Evolutionary conservation across 306 rosid genomes (phyloP).

Genomic region (Quercus glauca): DNA sequence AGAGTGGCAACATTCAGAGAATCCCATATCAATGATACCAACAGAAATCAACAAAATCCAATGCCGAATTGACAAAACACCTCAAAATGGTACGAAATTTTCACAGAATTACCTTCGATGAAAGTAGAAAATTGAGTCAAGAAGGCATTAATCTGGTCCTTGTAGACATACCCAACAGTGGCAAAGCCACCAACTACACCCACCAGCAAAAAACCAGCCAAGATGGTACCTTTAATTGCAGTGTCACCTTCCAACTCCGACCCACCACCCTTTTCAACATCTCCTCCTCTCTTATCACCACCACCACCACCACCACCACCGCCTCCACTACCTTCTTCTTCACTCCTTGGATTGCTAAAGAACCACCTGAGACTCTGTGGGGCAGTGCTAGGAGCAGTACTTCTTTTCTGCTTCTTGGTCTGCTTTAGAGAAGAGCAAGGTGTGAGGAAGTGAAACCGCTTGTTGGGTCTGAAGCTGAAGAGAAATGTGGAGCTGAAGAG

Average conservation of each 20-base stretch:
- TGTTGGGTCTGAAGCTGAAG: slow-evolving; percentile 46
- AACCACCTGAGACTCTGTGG: slow-evolving; percentile 56
- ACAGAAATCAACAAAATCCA: not conserved
- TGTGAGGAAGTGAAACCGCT: slow-evolving; percentile 49
- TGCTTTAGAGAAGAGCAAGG: slow-evolving; percentile 83
- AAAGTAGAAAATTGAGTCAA: slow-evolving; percentile 64
- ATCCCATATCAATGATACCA: not conserved
- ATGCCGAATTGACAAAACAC: not conserved
- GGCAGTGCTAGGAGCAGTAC: slow-evolving; percentile 38
- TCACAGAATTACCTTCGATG: slow-evolving; percentile 55
- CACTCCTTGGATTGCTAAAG: slow-evolving; percentile 46
- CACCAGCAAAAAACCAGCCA: slow-evolving; percentile 71
- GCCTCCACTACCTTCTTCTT: slow-evolving; percentile 17
- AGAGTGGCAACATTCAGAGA: not conserved
- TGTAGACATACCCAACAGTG: slow-evolving; percentile 69
- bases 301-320: slow-evolving; percentile 10
- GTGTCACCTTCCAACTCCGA: slow-evolving; percentile 23
- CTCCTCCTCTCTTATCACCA: not conserved
- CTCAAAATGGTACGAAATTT: not conserved
- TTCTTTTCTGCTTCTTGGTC: slow-evolving; percentile 55
- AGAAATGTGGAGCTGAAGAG: slow-evolving; percentile 44
- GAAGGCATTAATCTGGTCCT: slow-evolving; percentile 69
- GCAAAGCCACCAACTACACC: slow-evolving; percentile 86
- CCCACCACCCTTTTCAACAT: not conserved
- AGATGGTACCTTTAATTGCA: slow-evolving; percentile 72